Percentiles rank a stretch among this genome's conserved stretches.
phyloP scores from a whole-genome alignment of 768 basidiomycete species.

The Sistotremastrum niveocremeum region DNA sequence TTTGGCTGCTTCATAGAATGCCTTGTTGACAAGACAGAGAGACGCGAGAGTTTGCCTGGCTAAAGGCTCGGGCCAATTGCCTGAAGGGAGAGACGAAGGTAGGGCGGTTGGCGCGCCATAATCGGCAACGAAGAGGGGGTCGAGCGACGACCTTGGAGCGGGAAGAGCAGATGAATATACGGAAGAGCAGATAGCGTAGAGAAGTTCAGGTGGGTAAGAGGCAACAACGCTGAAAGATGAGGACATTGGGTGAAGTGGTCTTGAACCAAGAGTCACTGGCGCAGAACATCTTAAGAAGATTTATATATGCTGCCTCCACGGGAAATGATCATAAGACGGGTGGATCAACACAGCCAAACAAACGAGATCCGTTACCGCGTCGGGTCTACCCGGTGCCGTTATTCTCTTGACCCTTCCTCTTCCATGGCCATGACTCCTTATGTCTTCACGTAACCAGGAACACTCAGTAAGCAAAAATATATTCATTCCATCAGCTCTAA shows the following conservation, averaged over 20 bases:
- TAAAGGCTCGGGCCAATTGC: conserved; percentile 54
- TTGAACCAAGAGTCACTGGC: too few relatives aligned
- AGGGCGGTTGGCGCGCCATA: conserved; percentile 39
- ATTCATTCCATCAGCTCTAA: too few relatives aligned
- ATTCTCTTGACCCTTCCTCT: too few relatives aligned
- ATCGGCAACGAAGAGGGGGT: conserved; percentile 43
- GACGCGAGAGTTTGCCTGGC: conserved; percentile 51
- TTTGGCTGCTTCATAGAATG: conserved; percentile 73
- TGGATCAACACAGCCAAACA: too few relatives aligned
- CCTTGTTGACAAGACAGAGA: conserved; percentile 64
- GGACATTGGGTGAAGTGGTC: not conserved
- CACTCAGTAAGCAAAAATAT: too few relatives aligned
- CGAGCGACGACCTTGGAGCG: conserved; percentile 39
- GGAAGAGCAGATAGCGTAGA: conserved; percentile 58
- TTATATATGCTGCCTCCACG: not conserved
- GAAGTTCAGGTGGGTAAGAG: conserved; percentile 58
- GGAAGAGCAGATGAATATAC: conserved; percentile 53
- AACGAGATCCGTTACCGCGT: too few relatives aligned
- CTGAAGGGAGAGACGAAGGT: conserved; percentile 62
- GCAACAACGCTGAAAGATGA: conserved; percentile 11
- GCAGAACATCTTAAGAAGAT: not conserved
- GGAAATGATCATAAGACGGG: not conserved
- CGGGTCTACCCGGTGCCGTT: too few relatives aligned
- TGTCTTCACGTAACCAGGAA: too few relatives aligned
- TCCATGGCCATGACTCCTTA: too few relatives aligned